A percentile compares a stretch with the other conserved stretches of the same genome.
phyloP scores from a whole-genome alignment of 306 rosid genomes.

The Cicer cuneatum region DNA sequence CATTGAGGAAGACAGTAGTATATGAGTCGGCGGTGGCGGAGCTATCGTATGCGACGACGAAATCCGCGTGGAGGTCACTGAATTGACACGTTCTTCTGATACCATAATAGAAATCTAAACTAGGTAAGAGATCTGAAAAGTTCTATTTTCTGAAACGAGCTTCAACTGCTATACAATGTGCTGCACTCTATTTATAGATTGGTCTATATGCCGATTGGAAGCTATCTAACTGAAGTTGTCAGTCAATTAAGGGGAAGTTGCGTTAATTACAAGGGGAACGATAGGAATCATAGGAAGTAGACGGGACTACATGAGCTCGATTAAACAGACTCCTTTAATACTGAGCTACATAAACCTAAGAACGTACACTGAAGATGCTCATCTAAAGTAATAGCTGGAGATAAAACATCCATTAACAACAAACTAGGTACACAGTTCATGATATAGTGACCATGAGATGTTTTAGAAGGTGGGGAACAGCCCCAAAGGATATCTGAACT shows the following conservation, averaged over 20 bases:
- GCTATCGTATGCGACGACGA: too few relatives aligned
- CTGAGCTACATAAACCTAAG: slow-evolving; percentile 20
- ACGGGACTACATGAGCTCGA: background rate
- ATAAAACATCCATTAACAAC: slow-evolving; percentile 23
- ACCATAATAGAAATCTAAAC: background rate
- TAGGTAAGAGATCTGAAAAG: background rate
- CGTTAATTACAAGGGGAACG: background rate
- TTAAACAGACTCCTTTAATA: slow-evolving; percentile 1
- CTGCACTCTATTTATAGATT: background rate
- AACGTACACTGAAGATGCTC: slow-evolving; percentile 27
- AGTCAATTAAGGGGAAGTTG: background rate
- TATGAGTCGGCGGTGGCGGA: too few relatives aligned
- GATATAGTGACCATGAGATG: slow-evolving; percentile 33
- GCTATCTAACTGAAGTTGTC: background rate
- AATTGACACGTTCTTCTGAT: too few relatives aligned
- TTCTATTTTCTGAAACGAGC: background rate
- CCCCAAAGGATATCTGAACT: slow-evolving; percentile 50
- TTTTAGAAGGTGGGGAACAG: slow-evolving; percentile 1
- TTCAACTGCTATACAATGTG: background rate
- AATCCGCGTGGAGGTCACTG: too few relatives aligned
- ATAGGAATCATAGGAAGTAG: background rate
- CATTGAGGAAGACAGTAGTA: too few relatives aligned
- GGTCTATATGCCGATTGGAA: background rate
- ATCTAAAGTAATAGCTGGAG: slow-evolving; percentile 27
- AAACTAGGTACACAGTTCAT: slow-evolving; percentile 17